Base-by-base conservation (phyloP, 345 rosid genomes). In the Barbarea vulgaris region DNA sequence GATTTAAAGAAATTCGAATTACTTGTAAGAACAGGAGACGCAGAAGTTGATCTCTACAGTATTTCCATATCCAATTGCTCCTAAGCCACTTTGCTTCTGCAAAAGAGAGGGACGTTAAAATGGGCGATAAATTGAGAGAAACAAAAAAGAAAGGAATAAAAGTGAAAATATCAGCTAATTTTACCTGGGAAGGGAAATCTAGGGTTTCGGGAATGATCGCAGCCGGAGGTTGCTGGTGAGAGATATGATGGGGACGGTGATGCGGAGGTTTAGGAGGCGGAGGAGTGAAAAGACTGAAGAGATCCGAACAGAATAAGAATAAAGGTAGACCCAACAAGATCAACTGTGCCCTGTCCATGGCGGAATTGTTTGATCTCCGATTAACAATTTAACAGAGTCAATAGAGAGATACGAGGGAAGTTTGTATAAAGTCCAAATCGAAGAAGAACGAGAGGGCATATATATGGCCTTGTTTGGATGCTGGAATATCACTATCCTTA, bases 1-100 rank as follows among this genome's bases (percentile, higher is more conserved):
- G 13, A 14, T 15, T n/a, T 9, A 24, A 41, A 53, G 9, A 4
- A 55, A 51, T 7, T 1, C 2, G 9, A 64, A 7, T 37, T 65
- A 89, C 97, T 83, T 87, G 82, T 80, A 93, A 18, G 97, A 88
- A 79, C 98, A 93, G 42, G 98, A 93, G 58, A 89, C 87, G 68
- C 98, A 91, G 68, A 91, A 91, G 75, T 84, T 82, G 63, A 93
- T 93, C 62, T 82, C 78, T 30, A 93, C 89, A 0, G 91, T 83
- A 46, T 75, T 81, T 52, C 94, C 97, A 58, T 85, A 73, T 7
- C 96, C 97, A 39, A 83, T 55, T n/a, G 84, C 84, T 30, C 84
- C 93, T 21, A 76, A 41, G 17, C 72, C 74, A 50, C 17, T 72
- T 12, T 77, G 44, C 60, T 86, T 79, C 97, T 90, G 75, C 82